Evolutionary conservation across 139 green algal genomes (phyloP).

Genomic region (Tetraselmis chui): DNA sequence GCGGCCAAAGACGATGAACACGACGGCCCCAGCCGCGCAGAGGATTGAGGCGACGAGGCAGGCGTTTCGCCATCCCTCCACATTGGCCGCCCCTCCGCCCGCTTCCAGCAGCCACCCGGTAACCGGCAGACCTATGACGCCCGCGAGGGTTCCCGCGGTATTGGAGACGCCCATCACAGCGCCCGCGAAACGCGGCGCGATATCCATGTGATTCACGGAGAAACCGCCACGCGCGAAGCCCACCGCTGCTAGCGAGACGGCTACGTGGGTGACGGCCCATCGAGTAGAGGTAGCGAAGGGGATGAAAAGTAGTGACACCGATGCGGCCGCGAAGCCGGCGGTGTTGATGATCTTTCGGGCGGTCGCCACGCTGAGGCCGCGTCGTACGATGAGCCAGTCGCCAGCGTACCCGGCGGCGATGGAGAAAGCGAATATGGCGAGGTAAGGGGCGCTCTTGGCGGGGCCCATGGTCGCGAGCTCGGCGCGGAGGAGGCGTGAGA

Average conservation of each 20-base stretch:
- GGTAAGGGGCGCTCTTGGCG: constrained; percentile 82
- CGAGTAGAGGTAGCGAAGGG: constrained; percentile 5
- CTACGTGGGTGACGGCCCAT: constrained; percentile 17
- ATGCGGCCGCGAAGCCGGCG: constrained; percentile 33
- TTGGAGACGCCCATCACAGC: constrained; percentile 92
- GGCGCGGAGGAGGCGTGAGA: constrained; percentile 70
- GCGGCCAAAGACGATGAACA: constrained; percentile 69
- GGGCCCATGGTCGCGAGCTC: constrained; percentile 64
- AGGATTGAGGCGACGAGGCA: constrained; percentile 49
- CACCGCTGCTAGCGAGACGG: constrained; percentile 30
- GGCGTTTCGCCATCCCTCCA: constrained; percentile 64
- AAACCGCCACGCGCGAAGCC: constrained; percentile 88
- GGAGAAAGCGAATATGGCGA: constrained; percentile 86
- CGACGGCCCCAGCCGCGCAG: constrained; percentile 47
- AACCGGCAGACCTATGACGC: constrained; percentile 84
- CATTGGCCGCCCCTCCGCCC: constrained; percentile 31
- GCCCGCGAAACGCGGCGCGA: constrained; percentile 88
- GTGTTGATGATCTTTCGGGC: constrained; percentile 88
- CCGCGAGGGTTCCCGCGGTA: constrained; percentile 74
- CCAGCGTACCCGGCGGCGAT: constrained; percentile 76
- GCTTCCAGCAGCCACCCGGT: constrained; percentile 82
- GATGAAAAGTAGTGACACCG: constrained; percentile 32
- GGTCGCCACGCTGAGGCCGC: constrained; percentile 29
- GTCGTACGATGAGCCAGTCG: constrained; percentile 73
- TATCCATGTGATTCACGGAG: constrained; percentile 95